These are phyloP conservation scores for carrot (Daucus carota) DNA, from an alignment of 129 eudicot genomes.

Conservation along the genomic window DNA sequence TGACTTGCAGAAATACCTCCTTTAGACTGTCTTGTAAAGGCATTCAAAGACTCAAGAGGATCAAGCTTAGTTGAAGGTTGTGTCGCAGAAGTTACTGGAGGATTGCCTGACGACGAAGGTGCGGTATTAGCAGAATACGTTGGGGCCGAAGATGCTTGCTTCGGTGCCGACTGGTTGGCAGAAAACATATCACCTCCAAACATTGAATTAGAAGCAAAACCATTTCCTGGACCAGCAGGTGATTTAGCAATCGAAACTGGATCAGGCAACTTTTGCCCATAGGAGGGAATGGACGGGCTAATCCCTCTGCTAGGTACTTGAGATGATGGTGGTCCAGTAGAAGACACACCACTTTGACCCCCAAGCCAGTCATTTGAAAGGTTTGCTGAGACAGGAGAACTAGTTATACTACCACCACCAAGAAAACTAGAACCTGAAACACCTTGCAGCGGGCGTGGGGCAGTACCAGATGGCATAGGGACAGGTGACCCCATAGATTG, in stretches of 20 bases:
- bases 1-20: conserved; percentile 38
- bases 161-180: conserved; percentile 43
- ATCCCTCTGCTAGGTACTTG: conserved; percentile 31
- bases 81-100: conserved; percentile 33
- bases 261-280: conserved; percentile 26
- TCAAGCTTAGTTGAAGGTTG: conserved; percentile 46
- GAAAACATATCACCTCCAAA: conserved; percentile 78
- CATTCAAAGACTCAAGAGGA: conserved; percentile 60
- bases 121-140: conserved; percentile 23
- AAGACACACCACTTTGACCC: conserved; percentile 24
- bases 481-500: conserved; percentile 53
- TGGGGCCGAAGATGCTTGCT: conserved; percentile 42
- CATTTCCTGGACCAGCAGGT: conserved; percentile 37
- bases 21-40: conserved; percentile 52
- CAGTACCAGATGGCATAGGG: conserved; percentile 25
- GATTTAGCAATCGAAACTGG: conserved; percentile 32
- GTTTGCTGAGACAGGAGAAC: conserved; percentile 38
- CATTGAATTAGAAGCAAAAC: conserved; percentile 38
- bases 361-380: conserved; percentile 36
- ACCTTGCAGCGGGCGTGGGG: conserved; percentile 49
- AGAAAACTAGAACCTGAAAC: conserved; percentile 28
- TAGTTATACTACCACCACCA: conserved; percentile 29
- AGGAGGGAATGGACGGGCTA: conserved; percentile 29
- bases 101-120: conserved; percentile 34
- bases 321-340: conserved; percentile 28